Evolutionary conservation across 176 grass and related monocot genomes (phyloP).

Genomic region (Raddia guianensis): DNA sequence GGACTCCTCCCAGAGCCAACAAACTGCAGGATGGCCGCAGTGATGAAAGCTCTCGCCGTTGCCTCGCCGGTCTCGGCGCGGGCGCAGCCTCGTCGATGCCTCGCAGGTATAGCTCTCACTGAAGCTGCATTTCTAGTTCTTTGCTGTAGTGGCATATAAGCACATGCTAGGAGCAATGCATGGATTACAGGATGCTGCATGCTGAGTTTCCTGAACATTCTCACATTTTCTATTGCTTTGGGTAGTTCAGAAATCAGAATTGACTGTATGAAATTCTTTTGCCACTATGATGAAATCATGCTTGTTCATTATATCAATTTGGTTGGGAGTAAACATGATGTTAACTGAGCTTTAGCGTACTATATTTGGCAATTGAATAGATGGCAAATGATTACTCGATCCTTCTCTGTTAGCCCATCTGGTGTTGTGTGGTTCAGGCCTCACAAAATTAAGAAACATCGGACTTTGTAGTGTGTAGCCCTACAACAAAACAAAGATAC

Average conservation of each 20-base stretch:
- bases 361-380: not conserved
- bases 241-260: not conserved
- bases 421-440: slow-evolving; percentile 3
- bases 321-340: slow-evolving; percentile 9
- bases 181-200: not conserved
- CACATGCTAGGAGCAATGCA: not conserved
- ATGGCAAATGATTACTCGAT: not conserved
- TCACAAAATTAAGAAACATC: slow-evolving; percentile 10
- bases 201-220: too few relatives aligned
- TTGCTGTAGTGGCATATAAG: not conserved
- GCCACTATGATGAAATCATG: not conserved
- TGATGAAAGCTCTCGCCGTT: slow-evolving; percentile 54
- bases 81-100: slow-evolving; percentile 35
- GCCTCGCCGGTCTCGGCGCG: slow-evolving; percentile 48
- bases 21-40: slow-evolving; percentile 47
- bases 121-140: slow-evolving; percentile 42
- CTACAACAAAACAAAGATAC: not conserved
- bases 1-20: slow-evolving; percentile 4
- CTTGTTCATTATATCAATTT: not conserved
- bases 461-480: not conserved
- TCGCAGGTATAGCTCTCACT: slow-evolving; percentile 55
- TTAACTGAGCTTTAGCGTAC: not conserved
- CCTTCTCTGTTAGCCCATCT: slow-evolving; percentile 5
- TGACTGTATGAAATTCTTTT: not conserved
- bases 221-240: not conserved